Evolutionary conservation across 2,329 filamentous ascomycete species (phyloP), one percentile per base, ranked within the genome.

Genomic region (Monilinia polystroma): DNA sequence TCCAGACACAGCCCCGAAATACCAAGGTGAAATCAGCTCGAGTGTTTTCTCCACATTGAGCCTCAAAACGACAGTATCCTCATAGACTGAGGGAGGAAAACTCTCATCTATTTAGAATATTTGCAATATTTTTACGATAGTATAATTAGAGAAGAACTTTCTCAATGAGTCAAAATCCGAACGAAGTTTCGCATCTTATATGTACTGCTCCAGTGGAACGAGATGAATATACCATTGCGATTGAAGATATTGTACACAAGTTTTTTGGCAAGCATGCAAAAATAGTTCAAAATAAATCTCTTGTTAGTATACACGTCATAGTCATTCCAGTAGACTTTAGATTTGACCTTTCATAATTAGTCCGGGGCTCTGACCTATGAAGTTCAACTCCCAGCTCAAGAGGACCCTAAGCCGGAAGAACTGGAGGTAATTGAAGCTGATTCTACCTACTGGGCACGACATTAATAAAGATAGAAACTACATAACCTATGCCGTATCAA

Each of bases 251-350:
- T 14, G 35, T 66, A 18, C 12, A 38, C 35, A 23, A 16, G 35
- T 66, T 66, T 14, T 45, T 66, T 5, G 64, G 64, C 4, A 12
- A 62, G 3, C 7, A 66, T 38, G 45, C 29, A 11, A 54, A 26
- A 4, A 32, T 66, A 5, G 26, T 26, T 32, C 43, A 16, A n/a
- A 32, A 23, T 3, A 26, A 29, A 14, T 62, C 35, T 47, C 1
- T 29, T 12, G 64, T 66, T 32, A 66, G 64, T 43, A 18, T n/a
- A 29, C 23, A 11, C 35, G 1, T 38, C 45, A 18, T 18, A 0
- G 14, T 26, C 2, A 1, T 0, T 20, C 45, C 1, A 3, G 0
- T 32, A 0, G 4, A 45, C 10, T 12, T 23, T 45, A 2, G 32
- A n/a, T 51, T 35, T 60, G 49, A 60, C 57, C 2, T 26, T 32